A percentile compares a stretch with the other conserved stretches of the same genome.
Conservation (phyloP, 2,329 filamentous ascomycete species). For the Fusarium sp. region DNA sequence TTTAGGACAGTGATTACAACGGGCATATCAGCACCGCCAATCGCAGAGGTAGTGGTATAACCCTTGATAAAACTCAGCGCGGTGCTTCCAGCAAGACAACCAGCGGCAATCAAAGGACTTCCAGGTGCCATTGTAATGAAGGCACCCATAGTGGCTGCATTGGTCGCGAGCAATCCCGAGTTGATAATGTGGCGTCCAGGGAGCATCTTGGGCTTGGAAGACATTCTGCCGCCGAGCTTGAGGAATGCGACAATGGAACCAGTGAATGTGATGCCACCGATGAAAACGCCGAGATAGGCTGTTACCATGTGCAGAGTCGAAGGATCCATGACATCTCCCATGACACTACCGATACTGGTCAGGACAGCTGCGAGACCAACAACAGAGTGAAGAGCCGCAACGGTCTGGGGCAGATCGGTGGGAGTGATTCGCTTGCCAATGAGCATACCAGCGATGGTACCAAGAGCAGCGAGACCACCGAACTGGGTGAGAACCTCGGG, state of each 20-base stretch:
- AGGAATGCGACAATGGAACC: conserved; percentile 91
- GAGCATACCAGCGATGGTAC: conserved; percentile 75
- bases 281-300: conserved; percentile 87
- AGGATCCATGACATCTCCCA: conserved; percentile 77
- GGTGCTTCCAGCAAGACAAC: conserved; percentile 81
- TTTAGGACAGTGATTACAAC: conserved; percentile 93
- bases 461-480: conserved; percentile 78
- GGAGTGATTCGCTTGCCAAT: conserved; percentile 91
- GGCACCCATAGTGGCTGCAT: conserved; percentile 84
- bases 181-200: conserved; percentile 84
- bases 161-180: conserved; percentile 77
- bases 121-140: conserved; percentile 87
- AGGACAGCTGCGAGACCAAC: conserved; percentile 90
- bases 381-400: conserved; percentile 89
- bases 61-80: conserved; percentile 86
- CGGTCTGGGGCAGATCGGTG: conserved; percentile 88
- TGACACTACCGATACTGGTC: conserved; percentile 88
- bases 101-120: conserved; percentile 81
- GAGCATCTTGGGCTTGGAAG: conserved; percentile 78
- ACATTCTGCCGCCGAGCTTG: conserved; percentile 87
- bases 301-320: conserved; percentile 87
- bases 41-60: conserved; percentile 87
- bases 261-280: conserved; percentile 90
- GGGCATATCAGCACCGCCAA: conserved; percentile 94
- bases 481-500: conserved; percentile 85